phyloP scores from a whole-genome alignment of 2,329 filamentous ascomycete genomes.

The Mariannaea sp. region DNA sequence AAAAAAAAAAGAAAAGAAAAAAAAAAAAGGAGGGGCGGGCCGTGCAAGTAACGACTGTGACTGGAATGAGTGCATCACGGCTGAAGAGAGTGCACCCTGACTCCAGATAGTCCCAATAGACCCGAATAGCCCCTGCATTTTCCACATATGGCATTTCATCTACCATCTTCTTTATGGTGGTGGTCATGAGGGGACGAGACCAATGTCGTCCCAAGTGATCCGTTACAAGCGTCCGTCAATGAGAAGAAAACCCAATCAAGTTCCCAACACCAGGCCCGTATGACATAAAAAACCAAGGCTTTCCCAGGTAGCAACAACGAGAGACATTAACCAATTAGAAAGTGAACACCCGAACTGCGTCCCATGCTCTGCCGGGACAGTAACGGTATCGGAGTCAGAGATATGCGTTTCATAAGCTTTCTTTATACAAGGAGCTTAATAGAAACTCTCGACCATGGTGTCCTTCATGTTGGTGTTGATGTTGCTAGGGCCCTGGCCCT shows the following conservation, averaged over 20 bases:
- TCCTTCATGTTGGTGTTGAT: slow-evolving; percentile 91
- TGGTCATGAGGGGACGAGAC: slow-evolving; percentile 3
- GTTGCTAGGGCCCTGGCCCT: slow-evolving; percentile 77
- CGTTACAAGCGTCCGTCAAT: slow-evolving; percentile 19
- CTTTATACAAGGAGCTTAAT: slow-evolving; percentile 59
- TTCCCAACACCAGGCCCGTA: slow-evolving; percentile 25
- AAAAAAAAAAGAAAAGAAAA: slow-evolving; percentile 7
- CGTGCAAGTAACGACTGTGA: not conserved
- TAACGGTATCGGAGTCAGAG: not conserved
- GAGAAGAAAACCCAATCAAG: slow-evolving; percentile 16
- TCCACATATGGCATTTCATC: not conserved
- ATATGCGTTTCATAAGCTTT: not conserved
- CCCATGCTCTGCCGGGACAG: not conserved
- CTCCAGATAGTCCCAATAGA: not conserved
- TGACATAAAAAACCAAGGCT: slow-evolving; percentile 17
- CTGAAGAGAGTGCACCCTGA: not conserved
- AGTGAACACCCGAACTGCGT: not conserved
- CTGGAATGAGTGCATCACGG: not conserved
- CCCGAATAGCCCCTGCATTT: no score
- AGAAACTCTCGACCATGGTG: slow-evolving; percentile 98
- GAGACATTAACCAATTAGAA: slow-evolving; percentile 15
- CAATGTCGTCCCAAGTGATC: slow-evolving; percentile 9
- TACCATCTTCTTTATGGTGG: not conserved
- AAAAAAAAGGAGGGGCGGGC: no score
- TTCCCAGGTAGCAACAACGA: slow-evolving; percentile 21